A percentile compares a stretch with the other conserved stretches of the same genome.
phyloP scores from a whole-genome alignment of 345 rosid species.

The Salix arbutifolia region DNA sequence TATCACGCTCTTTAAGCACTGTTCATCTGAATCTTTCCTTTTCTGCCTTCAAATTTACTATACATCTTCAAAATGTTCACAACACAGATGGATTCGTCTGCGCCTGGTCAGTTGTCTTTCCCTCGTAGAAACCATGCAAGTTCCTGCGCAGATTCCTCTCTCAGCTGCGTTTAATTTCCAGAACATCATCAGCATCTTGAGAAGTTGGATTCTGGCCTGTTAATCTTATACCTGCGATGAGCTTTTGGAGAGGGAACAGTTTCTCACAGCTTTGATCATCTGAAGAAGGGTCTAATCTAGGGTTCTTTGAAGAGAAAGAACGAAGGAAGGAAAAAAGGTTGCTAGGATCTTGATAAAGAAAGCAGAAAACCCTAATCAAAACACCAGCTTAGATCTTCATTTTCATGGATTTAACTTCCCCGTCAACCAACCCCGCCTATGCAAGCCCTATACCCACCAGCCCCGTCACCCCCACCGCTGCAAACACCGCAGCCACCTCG shows the following conservation, averaged over 20 bases:
- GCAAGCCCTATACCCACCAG: constrained; percentile 6
- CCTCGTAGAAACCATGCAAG: constrained; percentile 12
- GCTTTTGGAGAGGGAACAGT: not conserved
- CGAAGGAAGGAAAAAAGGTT: not conserved
- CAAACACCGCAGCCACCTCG: not conserved
- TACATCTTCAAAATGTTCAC: not conserved
- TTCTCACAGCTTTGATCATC: not conserved
- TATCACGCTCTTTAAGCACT: not conserved
- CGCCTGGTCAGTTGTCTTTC: not conserved
- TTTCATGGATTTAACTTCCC: constrained; percentile 22
- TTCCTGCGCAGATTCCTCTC: constrained; percentile 7
- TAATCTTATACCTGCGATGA: not conserved
- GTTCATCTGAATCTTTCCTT: not conserved
- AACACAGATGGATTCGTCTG: not conserved
- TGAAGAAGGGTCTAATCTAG: not conserved
- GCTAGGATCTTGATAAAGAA: constrained; percentile 5
- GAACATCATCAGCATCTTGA: not conserved
- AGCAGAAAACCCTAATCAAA: constrained; percentile 21
- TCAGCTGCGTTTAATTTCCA: not conserved
- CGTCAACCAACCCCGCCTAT: constrained; percentile 13
- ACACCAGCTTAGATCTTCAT: not conserved
- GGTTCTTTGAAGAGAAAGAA: not conserved
- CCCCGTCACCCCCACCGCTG: not conserved
- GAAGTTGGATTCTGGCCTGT: not conserved
- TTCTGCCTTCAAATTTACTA: not conserved